Evolutionary conservation across 306 rosid species (phyloP), one percentile per base, ranked within the genome.

Genomic region (Gillenia trifoliata): DNA sequence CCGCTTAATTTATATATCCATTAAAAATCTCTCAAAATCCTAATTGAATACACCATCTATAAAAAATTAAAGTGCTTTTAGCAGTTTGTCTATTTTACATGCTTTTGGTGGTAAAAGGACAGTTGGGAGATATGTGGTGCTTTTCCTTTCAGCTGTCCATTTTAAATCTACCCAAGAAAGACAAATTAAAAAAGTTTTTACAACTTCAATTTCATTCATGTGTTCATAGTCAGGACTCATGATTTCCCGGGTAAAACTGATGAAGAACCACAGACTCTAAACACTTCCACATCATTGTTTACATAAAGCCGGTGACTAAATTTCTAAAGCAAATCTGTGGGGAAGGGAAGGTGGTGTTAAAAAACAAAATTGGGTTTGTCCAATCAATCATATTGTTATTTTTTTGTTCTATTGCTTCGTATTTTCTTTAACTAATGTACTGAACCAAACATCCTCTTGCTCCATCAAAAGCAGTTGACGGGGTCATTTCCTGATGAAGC

Each of bases 391-490:
- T 29, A 57, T 17, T 59, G 60, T 63, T 43, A 59, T 68, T 25
- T 33, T 8, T 26, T 31, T 52, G 29, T 17, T 11, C 3, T 34
- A 5, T 43, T 23, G 34, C 56, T 31, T 62, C 9, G 8, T 59
- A 22, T 22, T 30, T 15, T 34, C 4, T 70, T 4, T 29, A 61
- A 28, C 66, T 74, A 80, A 61, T 55, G 68, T 76, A 73, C 22
- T 19, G 67, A 74, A 43, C 76, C 79, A 49, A 76, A 72, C 28
- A 73, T 8, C 25, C 72, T 76, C 70, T 69, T 8, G 69, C 5
- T 25, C 74, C 72, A 23, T 66, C 23, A 66, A 78, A 33, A 30
- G 76, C 20, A 66, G 72, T 4, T 13, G 76, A 33, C n/a, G 64
- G 33, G 38, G 64, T 2, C 11, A 68, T n/a, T 20, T 41, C 77